phyloP scores from a whole-genome alignment of 2,329 filamentous ascomycete species.

The Botrytis deweyae region DNA sequence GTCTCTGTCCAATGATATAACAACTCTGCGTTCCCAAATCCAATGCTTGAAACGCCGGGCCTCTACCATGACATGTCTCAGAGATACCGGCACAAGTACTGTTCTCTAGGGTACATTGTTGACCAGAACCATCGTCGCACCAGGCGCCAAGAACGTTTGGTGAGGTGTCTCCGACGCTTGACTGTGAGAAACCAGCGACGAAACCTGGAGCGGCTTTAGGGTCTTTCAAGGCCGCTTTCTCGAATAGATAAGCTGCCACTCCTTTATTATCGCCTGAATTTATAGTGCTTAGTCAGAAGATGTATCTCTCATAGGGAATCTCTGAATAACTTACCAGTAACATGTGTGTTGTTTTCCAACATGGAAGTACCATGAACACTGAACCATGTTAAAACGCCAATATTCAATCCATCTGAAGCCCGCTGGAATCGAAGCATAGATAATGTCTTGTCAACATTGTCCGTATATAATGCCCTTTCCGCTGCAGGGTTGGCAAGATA shows the following conservation, averaged over 20 bases:
- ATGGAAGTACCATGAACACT: constrained; percentile 80
- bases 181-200: constrained; percentile 88
- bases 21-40: constrained; percentile 73
- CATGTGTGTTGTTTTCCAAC: constrained; percentile 85
- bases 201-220: constrained; percentile 64
- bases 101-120: constrained; percentile 71
- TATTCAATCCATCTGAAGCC: constrained; percentile 69
- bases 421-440: constrained; percentile 77
- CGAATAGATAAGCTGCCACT: constrained; percentile 80
- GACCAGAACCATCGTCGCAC: constrained; percentile 80
- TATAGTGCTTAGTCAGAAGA: background rate
- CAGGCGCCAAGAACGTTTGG: constrained; percentile 84
- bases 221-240: constrained; percentile 61
- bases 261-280: constrained; percentile 73
- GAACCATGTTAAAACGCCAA: constrained; percentile 84
- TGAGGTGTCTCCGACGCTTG: constrained; percentile 85
- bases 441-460: constrained; percentile 68
- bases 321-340: constrained; percentile 56
- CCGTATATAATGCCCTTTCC: constrained; percentile 68
- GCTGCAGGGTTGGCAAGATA: constrained; percentile 80
- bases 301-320: background rate
- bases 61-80: constrained; percentile 69
- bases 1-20: constrained; percentile 71
- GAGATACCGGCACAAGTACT: constrained; percentile 65
- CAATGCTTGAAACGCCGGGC: constrained; percentile 64